Conservation (phyloP, 768 basidiomycete species). For the Amanita thiersii region DNA sequence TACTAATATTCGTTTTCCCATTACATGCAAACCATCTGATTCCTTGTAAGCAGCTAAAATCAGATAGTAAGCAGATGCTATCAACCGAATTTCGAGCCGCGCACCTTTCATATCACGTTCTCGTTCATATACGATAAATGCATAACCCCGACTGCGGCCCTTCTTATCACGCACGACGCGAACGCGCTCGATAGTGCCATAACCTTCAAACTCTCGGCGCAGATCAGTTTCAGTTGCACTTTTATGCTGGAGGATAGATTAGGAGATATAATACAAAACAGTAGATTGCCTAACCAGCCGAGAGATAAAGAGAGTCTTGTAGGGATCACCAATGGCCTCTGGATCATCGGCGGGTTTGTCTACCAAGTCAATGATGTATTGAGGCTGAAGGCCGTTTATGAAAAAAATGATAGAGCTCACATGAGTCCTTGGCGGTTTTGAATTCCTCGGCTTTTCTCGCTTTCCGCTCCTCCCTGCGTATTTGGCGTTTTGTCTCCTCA, state of each 20-base stretch:
- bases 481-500: constrained; percentile 75
- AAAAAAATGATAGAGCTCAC: constrained; percentile 43
- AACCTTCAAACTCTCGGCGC: constrained; percentile 91
- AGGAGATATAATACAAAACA: constrained; percentile 1
- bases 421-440: constrained; percentile 75
- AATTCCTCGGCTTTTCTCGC: constrained; percentile 71
- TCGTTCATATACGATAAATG: constrained; percentile 95
- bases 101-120: constrained; percentile 99
- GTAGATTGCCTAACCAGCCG: constrained; percentile 51
- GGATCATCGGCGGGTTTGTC: constrained; percentile 91
- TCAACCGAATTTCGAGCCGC: constrained; percentile 10
- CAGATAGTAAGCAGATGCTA: constrained; percentile 11
- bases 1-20: constrained; percentile 92
- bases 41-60: constrained; percentile 90
- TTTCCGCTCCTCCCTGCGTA: constrained; percentile 71
- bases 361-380: constrained; percentile 22
- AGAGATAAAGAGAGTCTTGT: constrained; percentile 96
- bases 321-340: constrained; percentile 91
- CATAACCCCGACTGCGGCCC: constrained; percentile 82
- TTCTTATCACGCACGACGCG: constrained; percentile 91
- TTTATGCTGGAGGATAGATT: constrained; percentile 64
- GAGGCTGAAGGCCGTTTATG: constrained; percentile 9
- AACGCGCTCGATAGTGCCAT: constrained; percentile 91
- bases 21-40: constrained; percentile 92
- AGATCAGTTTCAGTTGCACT: constrained; percentile 87